Evolutionary conservation across 2,329 filamentous ascomycete genomes (phyloP), one percentile per base, ranked within the genome.

Genomic region (Clarireedia sp.): DNA sequence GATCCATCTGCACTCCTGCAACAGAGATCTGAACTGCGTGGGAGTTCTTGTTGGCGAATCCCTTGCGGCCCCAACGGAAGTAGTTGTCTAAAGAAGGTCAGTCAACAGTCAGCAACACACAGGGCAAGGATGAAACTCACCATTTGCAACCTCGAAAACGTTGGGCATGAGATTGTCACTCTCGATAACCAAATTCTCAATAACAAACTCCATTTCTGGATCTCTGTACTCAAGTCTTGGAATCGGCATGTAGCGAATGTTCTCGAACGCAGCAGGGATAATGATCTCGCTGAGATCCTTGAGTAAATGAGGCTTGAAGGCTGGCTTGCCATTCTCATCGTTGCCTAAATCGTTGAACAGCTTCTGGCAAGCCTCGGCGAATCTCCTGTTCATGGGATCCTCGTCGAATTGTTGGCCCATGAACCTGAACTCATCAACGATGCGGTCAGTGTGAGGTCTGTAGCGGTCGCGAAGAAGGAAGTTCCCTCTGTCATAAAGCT

Each of bases 151-250:
- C 71, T 99, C 92, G 40, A 95, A 72, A 5, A 92, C 79, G 65
- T 99, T 99, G 60, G 94, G 94, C 74, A 91, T 90, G 64, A 99
- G 84, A 74, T 99, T 99, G 76, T 97, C 91, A 62, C 89, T 91
- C 75, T 99, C 94, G 51, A 99, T 81, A 46, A 96, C 87, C 10
- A 99, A 76, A 71, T 99, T 99, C 76, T 99, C 94, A 45, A 99
- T 81, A 48, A 97, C 81, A 48, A 86, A 86, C 71, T 99, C 94
- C 51, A 95, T 78, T 77, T 86, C 83, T 2, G 81, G 78, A 64
- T 97, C 94, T 1, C 83, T 86, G 68, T 90, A 94, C 75, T 99
- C 94, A 58, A 99, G 96, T 55, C 94, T 87, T 21, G 94, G 94
- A 49, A 99, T 82, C 3, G 94, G 90, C 14, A 99, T 81, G 71